Evolutionary conservation across 805 yeast genomes (phyloP).

Genomic region (Candida palmyrensis): DNA sequence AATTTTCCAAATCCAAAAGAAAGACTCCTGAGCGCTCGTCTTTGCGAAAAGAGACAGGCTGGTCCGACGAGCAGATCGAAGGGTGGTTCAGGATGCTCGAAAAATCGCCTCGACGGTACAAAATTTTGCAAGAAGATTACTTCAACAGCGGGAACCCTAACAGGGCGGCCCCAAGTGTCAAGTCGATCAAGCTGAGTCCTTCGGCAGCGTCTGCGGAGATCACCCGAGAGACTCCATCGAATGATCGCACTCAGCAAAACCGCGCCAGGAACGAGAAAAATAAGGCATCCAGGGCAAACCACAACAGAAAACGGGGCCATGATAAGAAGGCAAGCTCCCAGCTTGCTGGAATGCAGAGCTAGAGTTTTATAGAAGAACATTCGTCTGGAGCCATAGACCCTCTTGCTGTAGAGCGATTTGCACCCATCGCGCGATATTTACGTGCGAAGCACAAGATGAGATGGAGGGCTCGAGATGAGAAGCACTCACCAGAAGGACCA

Average conservation of each 20-base stretch:
- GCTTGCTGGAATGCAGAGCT: conserved; percentile 17
- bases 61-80: conserved; percentile 91
- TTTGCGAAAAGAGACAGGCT: conserved; percentile 48
- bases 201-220: not conserved
- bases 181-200: not conserved
- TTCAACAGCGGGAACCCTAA: conserved; percentile 6
- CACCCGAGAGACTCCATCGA: conserved; percentile 1
- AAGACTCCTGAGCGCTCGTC: conserved; percentile 41
- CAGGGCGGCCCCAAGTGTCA: not conserved
- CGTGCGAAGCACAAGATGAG: too few relatives aligned
- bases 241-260: conserved; percentile 21
- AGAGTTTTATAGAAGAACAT: not conserved
- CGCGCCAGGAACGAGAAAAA: conserved; percentile 47
- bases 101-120: conserved; percentile 58
- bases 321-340: conserved; percentile 44
- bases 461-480: too few relatives aligned
- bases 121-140: conserved; percentile 56
- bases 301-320: conserved; percentile 59
- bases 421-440: too few relatives aligned
- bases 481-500: too few relatives aligned
- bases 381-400: too few relatives aligned
- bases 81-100: conserved; percentile 84
- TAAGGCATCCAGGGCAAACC: conserved; percentile 57
- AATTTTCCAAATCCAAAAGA: conserved; percentile 46
- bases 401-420: too few relatives aligned